Evolutionary conservation across 163 green algal genomes (phyloP).

Genomic region (Scenedesmus sp.): DNA sequence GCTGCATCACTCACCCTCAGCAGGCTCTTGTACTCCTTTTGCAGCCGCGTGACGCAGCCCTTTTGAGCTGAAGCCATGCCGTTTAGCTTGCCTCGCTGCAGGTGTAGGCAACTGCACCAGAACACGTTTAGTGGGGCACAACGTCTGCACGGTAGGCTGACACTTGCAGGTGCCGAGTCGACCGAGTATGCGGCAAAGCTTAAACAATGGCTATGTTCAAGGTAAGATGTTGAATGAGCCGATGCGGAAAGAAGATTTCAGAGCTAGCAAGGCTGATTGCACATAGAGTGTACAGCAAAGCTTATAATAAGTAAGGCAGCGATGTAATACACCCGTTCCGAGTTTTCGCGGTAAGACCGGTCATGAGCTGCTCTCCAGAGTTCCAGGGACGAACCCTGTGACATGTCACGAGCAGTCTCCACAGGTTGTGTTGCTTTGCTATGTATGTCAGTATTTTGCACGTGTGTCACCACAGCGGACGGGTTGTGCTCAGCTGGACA

Average conservation of each 20-base stretch:
- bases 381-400: background rate
- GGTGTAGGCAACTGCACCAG: background rate
- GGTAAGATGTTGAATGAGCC: background rate
- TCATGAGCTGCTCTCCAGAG: no score
- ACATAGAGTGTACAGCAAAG: background rate
- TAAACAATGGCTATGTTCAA: background rate
- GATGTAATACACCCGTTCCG: no score
- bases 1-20: slow-evolving; percentile 61
- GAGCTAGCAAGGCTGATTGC: background rate
- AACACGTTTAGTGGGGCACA: background rate
- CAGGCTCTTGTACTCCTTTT: slow-evolving; percentile 76
- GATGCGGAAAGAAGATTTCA: background rate
- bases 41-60: slow-evolving; percentile 70
- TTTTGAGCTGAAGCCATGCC: slow-evolving; percentile 61
- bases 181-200: background rate
- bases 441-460: background rate
- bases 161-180: background rate
- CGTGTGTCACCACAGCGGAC: background rate
- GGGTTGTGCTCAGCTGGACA: background rate
- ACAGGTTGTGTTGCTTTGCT: background rate
- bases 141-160: background rate
- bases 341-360: no score
- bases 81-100: background rate
- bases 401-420: background rate
- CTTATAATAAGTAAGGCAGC: background rate